These are phyloP conservation scores for Rhodocollybia butyracea DNA, from an alignment of 768 basidiomycete genomes.

Conservation along the genomic window DNA sequence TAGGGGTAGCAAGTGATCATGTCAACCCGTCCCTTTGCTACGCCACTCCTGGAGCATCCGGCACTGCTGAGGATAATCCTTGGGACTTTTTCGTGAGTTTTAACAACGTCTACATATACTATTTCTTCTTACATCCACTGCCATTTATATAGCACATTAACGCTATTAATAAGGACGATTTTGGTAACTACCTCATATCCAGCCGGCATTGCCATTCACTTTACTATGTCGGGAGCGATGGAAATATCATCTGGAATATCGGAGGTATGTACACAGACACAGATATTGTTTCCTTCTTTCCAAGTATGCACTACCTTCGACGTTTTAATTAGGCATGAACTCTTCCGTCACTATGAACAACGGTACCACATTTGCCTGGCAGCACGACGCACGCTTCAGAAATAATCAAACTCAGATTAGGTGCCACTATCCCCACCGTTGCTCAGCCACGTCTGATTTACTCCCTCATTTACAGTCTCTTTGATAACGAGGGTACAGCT, in stretches of 20 bases:
- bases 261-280: conserved; percentile 10
- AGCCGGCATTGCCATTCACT: conserved; percentile 13
- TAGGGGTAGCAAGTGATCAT: conserved; percentile 6
- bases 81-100: conserved; percentile 6
- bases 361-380: conserved; percentile 13
- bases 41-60: not conserved
- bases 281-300: too few relatives aligned
- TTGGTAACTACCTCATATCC: conserved; percentile 16
- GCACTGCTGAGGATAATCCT: not conserved
- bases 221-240: conserved; percentile 14
- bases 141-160: conserved; percentile 3
- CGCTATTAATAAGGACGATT: conserved; percentile 10
- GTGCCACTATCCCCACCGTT: not conserved
- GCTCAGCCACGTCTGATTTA: not conserved
- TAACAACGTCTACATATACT: too few relatives aligned
- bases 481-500: conserved; percentile 5
- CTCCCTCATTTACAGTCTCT: not conserved
- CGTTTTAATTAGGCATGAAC: conserved; percentile 2
- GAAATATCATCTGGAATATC: conserved; percentile 18
- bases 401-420: conserved; percentile 5
- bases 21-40: not conserved
- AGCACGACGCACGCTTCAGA: conserved; percentile 16
- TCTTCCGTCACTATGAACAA: conserved; percentile 11
- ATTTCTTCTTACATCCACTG: too few relatives aligned
- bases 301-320: not conserved